Evolutionary conservation across 2,329 filamentous ascomycete genomes (phyloP), one percentile per base, ranked within the genome.

Genomic region (Fusarium nygamai): DNA sequence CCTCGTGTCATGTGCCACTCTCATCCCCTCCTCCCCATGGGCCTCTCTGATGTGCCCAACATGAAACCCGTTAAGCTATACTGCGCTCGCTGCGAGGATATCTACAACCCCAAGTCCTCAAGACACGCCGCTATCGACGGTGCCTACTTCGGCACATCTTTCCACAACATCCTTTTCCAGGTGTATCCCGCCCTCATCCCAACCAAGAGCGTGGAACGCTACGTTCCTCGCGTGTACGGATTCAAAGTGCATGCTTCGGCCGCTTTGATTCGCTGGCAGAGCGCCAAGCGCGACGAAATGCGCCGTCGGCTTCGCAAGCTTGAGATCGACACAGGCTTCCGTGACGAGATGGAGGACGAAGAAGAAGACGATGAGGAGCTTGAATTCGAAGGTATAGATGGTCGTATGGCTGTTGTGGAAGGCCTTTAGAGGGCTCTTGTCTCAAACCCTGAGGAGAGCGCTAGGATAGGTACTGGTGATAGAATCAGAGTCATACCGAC

Each of bases 131-230:
- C 93, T 67, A 98, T 99, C 80, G 96, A 99, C 82, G 96, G 96
- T 73, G 96, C 96, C 74, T 99, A 98, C 88, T 99, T 99, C 78
- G 96, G 96, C 77, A 95, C 96, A 54, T 97, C 94, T 6, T 99
- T 99, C 88, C 96, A 98, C 88, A 98, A 98, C 85, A 98, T 99
- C 84, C 91, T 99, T 72, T 98, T 99, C 87, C 96, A 99, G 83
- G 96, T 99, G 63, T 98, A 98, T 82, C 96, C 96, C 11, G 91
- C 93, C 31, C 88, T 99, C 77, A 91, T 97, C 59, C 96, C 96
- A 7, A 87, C 91, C 76, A 99, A 98, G 88, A 94, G 91, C 77
- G 88, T 92, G 72, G 92, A 94, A 74, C 91, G 96, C 76, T 98
- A 98, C 84, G 90, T 96, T 64, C 96, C 96, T 31, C 91, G 93